Conservation (phyloP, 2,329 filamentous ascomycete genomes). For the Ceratocystis ficicola region DNA sequence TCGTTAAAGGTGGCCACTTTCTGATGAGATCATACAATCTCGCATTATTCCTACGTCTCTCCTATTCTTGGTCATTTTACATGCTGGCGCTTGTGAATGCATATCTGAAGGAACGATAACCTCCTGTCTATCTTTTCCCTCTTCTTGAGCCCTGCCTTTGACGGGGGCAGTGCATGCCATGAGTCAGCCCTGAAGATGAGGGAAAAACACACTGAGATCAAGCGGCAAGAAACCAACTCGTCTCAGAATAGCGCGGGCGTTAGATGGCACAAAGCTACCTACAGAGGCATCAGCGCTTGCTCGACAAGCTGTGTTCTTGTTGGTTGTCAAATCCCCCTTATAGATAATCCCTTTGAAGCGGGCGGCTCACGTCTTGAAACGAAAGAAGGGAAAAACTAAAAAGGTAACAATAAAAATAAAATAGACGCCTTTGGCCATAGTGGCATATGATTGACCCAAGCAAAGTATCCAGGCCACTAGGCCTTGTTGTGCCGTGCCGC, state of each 20-base stretch:
- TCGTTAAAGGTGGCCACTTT: too few relatives aligned
- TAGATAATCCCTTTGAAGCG: background rate
- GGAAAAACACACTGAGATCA: background rate
- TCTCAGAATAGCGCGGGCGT: too few relatives aligned
- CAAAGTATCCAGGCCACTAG: background rate
- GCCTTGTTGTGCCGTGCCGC: slow-evolving; percentile 1
- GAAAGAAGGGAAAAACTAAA: background rate
- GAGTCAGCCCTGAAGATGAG: background rate
- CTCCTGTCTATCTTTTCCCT: background rate
- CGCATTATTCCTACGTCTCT: background rate
- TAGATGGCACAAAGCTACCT: background rate
- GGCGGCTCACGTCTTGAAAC: background rate
- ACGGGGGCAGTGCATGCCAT: background rate
- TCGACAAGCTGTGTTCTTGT: background rate
- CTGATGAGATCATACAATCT: background rate
- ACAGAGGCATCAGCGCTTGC: background rate
- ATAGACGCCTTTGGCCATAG: background rate
- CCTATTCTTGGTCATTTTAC: background rate
- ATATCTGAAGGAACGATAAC: background rate
- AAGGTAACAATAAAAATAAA: background rate
- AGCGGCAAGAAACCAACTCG: background rate
- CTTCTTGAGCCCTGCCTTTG: background rate
- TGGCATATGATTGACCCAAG: background rate
- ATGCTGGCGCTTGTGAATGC: background rate
- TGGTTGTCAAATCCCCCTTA: background rate